Conservation (phyloP, 2,329 filamentous ascomycete genomes). For the Trichothecium roseum region DNA sequence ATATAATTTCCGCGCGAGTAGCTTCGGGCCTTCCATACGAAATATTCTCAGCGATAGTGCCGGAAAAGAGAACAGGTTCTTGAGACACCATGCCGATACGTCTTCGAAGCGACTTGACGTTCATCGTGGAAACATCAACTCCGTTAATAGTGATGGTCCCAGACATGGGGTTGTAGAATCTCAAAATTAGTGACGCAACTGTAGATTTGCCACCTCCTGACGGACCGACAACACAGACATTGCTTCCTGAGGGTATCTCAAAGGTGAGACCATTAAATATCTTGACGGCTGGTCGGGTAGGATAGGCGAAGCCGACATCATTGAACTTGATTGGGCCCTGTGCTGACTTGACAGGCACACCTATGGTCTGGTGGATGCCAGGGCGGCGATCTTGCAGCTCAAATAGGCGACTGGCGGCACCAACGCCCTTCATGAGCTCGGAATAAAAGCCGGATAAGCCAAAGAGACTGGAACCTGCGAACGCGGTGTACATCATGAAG, state of each 20-base stretch:
- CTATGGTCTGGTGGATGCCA: slow-evolving; percentile 78
- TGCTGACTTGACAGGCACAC: slow-evolving; percentile 68
- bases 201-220: slow-evolving; percentile 96
- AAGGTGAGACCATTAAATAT: slow-evolving; percentile 90
- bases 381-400: slow-evolving; percentile 88
- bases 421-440: slow-evolving; percentile 97
- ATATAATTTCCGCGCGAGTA: slow-evolving; percentile 68
- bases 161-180: slow-evolving; percentile 77
- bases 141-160: slow-evolving; percentile 79
- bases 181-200: slow-evolving; percentile 78
- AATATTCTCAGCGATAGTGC: slow-evolving; percentile 80
- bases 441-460: slow-evolving; percentile 94
- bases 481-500: slow-evolving; percentile 98
- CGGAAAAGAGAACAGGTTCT: slow-evolving; percentile 86
- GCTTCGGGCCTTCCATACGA: slow-evolving; percentile 79
- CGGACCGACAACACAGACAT: slow-evolving; percentile 92
- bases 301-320: slow-evolving; percentile 81
- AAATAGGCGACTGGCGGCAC: slow-evolving; percentile 90
- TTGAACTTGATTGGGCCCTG: slow-evolving; percentile 83
- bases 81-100: slow-evolving; percentile 94
- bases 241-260: slow-evolving; percentile 83
- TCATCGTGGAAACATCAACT: slow-evolving; percentile 73
- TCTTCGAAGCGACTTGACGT: slow-evolving; percentile 82
- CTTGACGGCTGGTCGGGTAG: slow-evolving; percentile 78
- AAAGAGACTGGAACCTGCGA: slow-evolving; percentile 75